phyloP scores from a whole-genome alignment of 139 green algal species.

The Closterium sp. region DNA sequence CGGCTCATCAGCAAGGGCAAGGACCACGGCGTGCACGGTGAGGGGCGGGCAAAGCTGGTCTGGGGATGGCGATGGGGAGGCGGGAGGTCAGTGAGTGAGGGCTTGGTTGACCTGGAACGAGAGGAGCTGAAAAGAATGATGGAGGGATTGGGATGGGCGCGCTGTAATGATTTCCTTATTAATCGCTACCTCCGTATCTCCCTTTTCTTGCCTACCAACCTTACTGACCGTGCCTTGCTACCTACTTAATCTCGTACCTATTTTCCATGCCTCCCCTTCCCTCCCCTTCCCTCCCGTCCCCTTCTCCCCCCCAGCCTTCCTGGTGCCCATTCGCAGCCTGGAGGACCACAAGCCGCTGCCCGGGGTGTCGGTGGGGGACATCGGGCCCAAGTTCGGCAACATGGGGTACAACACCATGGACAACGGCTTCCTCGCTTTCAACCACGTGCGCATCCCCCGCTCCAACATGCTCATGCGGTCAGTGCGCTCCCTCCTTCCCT shows the following conservation, averaged over 20 bases:
- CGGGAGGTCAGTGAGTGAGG: background rate
- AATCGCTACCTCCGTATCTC: no score
- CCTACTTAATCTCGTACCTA: no score
- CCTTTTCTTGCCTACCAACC: no score
- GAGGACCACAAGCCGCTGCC: constrained; percentile 78
- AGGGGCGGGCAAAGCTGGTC: background rate
- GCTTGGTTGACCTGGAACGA: no score
- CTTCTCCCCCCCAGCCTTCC: constrained; percentile 27
- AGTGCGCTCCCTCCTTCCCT: background rate
- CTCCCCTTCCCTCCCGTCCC: background rate
- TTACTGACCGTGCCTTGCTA: no score
- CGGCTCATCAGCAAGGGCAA: constrained; percentile 66
- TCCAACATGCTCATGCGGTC: constrained; percentile 86
- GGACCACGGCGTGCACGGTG: constrained; percentile 41
- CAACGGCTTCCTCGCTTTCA: constrained; percentile 84
- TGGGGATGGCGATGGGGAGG: background rate
- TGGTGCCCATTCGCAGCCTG: constrained; percentile 73
- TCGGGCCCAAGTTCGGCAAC: constrained; percentile 87
- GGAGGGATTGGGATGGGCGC: no score
- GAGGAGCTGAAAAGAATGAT: no score
- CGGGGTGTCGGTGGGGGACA: constrained; percentile 88
- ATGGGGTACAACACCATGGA: constrained; percentile 75
- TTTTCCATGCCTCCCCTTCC: background rate
- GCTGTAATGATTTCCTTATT: no score
- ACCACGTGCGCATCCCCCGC: constrained; percentile 70